Base-by-base conservation (phyloP, 2,329 filamentous ascomycete genomes). In the Calycina herbarum region DNA sequence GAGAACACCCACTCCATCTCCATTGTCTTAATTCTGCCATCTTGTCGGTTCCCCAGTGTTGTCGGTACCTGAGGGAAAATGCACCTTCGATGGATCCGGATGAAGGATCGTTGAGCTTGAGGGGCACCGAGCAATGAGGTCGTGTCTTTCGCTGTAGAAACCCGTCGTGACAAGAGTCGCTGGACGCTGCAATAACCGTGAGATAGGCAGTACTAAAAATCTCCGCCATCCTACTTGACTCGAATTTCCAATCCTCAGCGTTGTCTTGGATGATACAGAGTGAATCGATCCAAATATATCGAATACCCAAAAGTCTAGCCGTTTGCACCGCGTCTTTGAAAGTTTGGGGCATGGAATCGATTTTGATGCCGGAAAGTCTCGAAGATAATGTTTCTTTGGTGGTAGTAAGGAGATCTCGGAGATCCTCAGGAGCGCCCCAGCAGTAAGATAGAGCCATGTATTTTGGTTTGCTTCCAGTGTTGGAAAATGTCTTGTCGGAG, bases 261-360 rank as follows among this genome's bases (percentile, higher is more conserved):
- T 72, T 68, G 54, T 75, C 72, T 59, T 78, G 75, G 42, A 75
- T 69, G 24, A 78, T 76, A 59, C 76, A 78, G 0, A 77, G 65
- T 17, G 71, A 70, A 63, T 77, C 76, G 35, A 77, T 73, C 76
- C 76, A 77, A 13, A 77, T 62, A 66, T 76, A 77, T 2, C 67
- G 51, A 13, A 77, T 58, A 0, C 64, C 68, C 24, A 77, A 69
- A 40, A 59, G 64, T 40, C 72, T 65, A 3, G 73, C 70, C 5
- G 57, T 33, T 11, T 17, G 40, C 2, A 64, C 59, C 1, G 63
- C 63, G 24, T 64, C 63, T 35, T 17, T 75, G 64, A 10, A 61
- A 24, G 56, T 70, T 57, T 66, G 67, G 1, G 72, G 70, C 57
- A 69, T 63, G 11, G 45, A 60, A 7, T 59, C 45, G 17, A 64